Base-by-base conservation (phyloP, 441 rosid species). In the Populus hybrid region DNA sequence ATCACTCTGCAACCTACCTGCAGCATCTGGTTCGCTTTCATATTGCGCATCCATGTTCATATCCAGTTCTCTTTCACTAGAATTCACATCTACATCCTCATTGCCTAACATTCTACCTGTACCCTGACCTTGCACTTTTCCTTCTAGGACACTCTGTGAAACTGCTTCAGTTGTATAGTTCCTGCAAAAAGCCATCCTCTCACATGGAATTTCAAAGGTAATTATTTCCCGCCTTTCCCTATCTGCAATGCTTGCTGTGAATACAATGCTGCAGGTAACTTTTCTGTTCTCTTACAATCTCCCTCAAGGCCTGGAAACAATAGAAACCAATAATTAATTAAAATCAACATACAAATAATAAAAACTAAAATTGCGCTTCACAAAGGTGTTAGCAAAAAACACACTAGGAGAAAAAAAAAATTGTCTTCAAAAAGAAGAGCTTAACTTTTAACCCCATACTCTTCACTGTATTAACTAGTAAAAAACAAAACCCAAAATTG, bases 161-260 rank as follows among this genome's bases (percentile, higher is more conserved):
- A 87, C 86, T 26, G 88, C 80, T 53, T 92, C 94, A 77, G 82
- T 87, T 0, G 90, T 78, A 82, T 87, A 93, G 84, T 92, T 88
- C 87, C 97, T 88, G 78, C 89, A 91, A 83, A 88, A 93, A n/a
- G 99, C 97, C 99, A 97, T 97, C 80, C 83, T 83, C 80, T 87
- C 81, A 80, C 87, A 85, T 87, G 83, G 87, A 89, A 83, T 73
- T 76, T 75, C 56, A 68, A 1, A 74, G 8, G 70, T 12, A 71
- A 59, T 42, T 40, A 75, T 35, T 68, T 71, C 64, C 74, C 38
- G 68, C 65, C 76, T 61, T 69, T 68, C 70, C 38, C 38, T 35
- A 21, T 16, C 65, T 73, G 70, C 71, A 64, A 50, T 20, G 77
- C 21, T 16, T 31, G 38, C n/a, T 63, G 23, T 33, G 21, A 8